Evolutionary conservation across 306 rosid genomes (phyloP), one percentile per base, ranked within the genome.

Genomic region (Calophaca sinica): DNA sequence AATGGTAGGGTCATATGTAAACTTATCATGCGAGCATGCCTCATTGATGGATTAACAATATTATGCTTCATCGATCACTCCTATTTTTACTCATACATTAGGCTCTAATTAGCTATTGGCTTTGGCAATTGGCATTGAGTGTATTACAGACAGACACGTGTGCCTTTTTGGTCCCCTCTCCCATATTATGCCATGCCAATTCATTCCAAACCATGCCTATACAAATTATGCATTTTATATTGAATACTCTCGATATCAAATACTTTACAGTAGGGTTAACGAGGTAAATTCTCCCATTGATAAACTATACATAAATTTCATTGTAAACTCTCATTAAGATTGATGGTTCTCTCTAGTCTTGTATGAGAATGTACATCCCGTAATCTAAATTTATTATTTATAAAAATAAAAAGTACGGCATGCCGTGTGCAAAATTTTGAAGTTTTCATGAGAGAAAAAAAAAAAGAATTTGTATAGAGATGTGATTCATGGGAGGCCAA

Each of bases 1-100:
- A 77, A 58, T 60, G 78, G 86, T 85, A 53, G 89, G 89, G 5
- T 15, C 11, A 60, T 3, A 60, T 3, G 9, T 6, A 5, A 0
- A 60, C 28, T 33, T 5, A 28, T 60, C 6, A 60, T 60, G 66
- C 46, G 4, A 33, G 4, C 36, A 33, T 2, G 36, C 4, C 36
- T 33, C 36, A 33, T 33, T 33, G 4, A 33, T 33, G 36, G 36
- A 33, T 33, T 33, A 33, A 33, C 36, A 33, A 4, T 33, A 33
- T 33, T 4, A 33, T 33, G 36, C 3, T 33, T 33, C 3, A 33
- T 33, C 4, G 3, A 4, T 33, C 36, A 33, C 36, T 20, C 26
- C 26, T 33, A 33, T 33, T 33, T 33, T 2, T 2, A 32, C 36
- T 32, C 36, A 33, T 33, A 33, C 4, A 46, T 29, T 41, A 38